Percentiles rank a stretch among this genome's conserved stretches.
Conservation (phyloP, 352 stramenopile genomes). For the Peronosclerospora sorghi region DNA sequence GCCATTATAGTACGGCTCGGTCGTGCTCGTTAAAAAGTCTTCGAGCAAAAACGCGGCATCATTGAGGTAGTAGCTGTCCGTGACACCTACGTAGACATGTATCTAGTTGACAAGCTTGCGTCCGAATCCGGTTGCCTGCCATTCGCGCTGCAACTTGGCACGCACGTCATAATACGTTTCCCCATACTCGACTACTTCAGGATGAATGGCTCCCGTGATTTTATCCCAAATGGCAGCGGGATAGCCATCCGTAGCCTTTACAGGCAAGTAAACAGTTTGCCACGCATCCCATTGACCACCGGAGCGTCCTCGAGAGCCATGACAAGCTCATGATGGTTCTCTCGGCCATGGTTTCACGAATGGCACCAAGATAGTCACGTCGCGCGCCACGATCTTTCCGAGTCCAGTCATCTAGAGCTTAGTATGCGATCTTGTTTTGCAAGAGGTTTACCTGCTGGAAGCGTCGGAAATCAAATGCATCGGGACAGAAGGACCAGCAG, state of each 20-base stretch:
- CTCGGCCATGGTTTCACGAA: slow-evolving; percentile 60
- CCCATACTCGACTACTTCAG: slow-evolving; percentile 48
- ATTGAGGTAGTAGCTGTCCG: slow-evolving; percentile 73
- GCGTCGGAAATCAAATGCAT: slow-evolving; percentile 54
- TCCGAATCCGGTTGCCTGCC: slow-evolving; percentile 33
- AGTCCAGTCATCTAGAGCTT: slow-evolving; percentile 56
- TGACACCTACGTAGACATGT: slow-evolving; percentile 62
- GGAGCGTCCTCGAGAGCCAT: slow-evolving; percentile 50
- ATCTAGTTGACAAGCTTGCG: slow-evolving; percentile 66
- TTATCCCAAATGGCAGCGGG: slow-evolving; percentile 52
- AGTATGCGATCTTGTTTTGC: slow-evolving; percentile 58
- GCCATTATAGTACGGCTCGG: slow-evolving; percentile 57
- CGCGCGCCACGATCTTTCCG: slow-evolving; percentile 49
- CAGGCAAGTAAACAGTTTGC: slow-evolving; percentile 59
- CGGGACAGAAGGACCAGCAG: slow-evolving; percentile 26
- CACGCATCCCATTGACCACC: slow-evolving; percentile 67
- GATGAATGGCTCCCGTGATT: slow-evolving; percentile 20
- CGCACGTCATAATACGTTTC: slow-evolving; percentile 57
- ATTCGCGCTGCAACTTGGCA: slow-evolving; percentile 57
- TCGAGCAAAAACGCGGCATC: slow-evolving; percentile 60
- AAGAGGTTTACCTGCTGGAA: slow-evolving; percentile 66
- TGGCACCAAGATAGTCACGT: slow-evolving; percentile 51
- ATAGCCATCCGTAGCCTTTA: slow-evolving; percentile 53
- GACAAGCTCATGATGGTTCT: slow-evolving; percentile 34
- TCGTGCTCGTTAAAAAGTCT: slow-evolving; percentile 51